Evolutionary conservation across 345 rosid species (phyloP).

Genomic region (Citrus australasica): DNA sequence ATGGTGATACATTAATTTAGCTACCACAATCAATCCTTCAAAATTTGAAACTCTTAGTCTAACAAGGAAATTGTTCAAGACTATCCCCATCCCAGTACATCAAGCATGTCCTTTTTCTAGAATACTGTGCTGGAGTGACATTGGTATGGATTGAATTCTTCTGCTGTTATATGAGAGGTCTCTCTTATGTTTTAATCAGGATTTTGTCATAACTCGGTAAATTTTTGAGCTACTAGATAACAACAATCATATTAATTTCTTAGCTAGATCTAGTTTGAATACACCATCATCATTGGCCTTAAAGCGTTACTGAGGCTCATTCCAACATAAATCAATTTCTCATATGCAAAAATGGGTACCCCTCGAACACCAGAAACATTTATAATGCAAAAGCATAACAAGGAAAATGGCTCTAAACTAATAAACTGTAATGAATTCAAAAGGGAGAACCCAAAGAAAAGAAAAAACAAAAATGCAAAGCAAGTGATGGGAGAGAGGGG

Average conservation of each 20-base stretch:
- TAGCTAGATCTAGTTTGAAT: neutral
- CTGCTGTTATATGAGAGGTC: neutral
- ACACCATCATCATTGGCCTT: neutral
- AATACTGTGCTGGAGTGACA: neutral
- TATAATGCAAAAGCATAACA: neutral
- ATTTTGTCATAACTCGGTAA: neutral
- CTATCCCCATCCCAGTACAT: neutral
- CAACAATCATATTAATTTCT: neutral
- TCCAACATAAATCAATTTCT: neutral
- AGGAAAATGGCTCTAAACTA: neutral
- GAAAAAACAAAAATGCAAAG: neutral
- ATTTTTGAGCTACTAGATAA: neutral
- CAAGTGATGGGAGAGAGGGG: constrained; percentile 5
- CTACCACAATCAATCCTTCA: neutral
- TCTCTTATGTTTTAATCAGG: neutral
- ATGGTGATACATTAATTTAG: neutral
- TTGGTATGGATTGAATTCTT: neutral
- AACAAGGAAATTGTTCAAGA: neutral
- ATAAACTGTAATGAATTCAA: neutral
- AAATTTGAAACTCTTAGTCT: neutral
- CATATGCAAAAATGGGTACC: neutral
- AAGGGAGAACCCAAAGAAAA: no score
- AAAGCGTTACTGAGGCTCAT: neutral
- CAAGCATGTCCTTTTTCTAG: neutral
- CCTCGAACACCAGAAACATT: neutral